A percentile compares a stretch with the other conserved stretches of the same genome.
phyloP scores from a whole-genome alignment of 169 alveolate species.

The Cryptosporidium sp. region DNA sequence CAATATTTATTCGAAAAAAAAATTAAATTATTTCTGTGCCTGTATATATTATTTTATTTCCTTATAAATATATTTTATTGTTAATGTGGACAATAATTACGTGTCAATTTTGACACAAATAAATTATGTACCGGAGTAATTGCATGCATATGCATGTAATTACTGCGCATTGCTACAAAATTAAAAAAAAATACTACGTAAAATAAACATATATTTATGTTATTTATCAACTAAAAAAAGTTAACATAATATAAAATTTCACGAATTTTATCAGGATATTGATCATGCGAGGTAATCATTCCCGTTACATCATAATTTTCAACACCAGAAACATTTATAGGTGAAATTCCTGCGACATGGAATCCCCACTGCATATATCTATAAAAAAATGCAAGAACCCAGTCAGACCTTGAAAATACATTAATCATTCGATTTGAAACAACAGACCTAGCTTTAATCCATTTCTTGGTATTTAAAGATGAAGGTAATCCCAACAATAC shows the following conservation, averaged over 20 bases:
- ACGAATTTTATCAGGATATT: constrained; percentile 79
- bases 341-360: constrained; percentile 85
- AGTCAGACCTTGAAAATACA: constrained; percentile 89
- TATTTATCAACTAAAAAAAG: constrained; percentile 44
- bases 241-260: constrained; percentile 78
- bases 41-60: not conserved
- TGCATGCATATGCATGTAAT: constrained; percentile 18
- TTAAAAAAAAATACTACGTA: not conserved
- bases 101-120: constrained; percentile 25
- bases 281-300: constrained; percentile 82
- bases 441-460: constrained; percentile 89
- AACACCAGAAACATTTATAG: constrained; percentile 82
- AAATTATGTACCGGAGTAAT: not conserved
- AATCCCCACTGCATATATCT: constrained; percentile 91
- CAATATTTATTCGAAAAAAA: not conserved
- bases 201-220: not conserved
- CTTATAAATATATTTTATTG: not conserved
- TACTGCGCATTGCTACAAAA: not conserved
- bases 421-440: constrained; percentile 91
- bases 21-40: not conserved
- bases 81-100: constrained; percentile 30
- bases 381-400: constrained; percentile 92
- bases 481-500: constrained; percentile 91
- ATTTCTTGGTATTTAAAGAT: constrained; percentile 84
- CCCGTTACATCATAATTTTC: constrained; percentile 88